phyloP scores from a whole-genome alignment of 768 basidiomycete species.

The Rhodocollybia butyracea region DNA sequence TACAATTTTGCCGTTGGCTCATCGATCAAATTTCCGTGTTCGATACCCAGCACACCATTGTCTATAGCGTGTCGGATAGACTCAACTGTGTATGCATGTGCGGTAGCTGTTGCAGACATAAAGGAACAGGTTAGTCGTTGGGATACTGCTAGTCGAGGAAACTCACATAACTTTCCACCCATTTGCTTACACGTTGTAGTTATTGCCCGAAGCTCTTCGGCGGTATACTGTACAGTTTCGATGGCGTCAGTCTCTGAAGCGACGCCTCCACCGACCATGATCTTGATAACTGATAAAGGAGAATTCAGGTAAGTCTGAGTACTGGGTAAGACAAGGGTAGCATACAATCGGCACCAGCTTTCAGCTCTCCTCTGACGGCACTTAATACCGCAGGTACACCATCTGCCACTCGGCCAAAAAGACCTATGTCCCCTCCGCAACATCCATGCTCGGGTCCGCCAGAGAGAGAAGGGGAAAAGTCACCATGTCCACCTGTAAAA shows the following conservation, averaged over 20 bases:
- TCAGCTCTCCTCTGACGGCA: constrained; percentile 33
- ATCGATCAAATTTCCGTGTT: constrained; percentile 45
- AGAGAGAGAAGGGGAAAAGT: constrained; percentile 19
- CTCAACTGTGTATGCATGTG: constrained; percentile 34
- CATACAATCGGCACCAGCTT: constrained; percentile 33
- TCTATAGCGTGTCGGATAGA: constrained; percentile 41
- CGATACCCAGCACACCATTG: constrained; percentile 42
- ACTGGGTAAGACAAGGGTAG: neutral
- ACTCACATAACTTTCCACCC: constrained; percentile 35
- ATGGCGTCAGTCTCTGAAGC: constrained; percentile 40
- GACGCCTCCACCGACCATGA: constrained; percentile 40
- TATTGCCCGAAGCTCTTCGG: constrained; percentile 40
- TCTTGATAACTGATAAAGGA: constrained; percentile 28
- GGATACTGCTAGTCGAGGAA: constrained; percentile 10
- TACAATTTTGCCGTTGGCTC: constrained; percentile 32
- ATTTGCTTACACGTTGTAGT: constrained; percentile 37
- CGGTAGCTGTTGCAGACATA: constrained; percentile 18
- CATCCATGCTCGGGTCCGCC: constrained; percentile 23
- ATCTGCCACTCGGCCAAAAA: constrained; percentile 30
- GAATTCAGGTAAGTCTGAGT: neutral
- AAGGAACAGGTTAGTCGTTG: no score
- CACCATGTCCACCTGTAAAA: constrained; percentile 34
- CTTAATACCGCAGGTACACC: constrained; percentile 35
- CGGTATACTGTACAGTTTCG: constrained; percentile 39
- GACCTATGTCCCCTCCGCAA: constrained; percentile 27